Conservation (phyloP, 306 rosid species). For the Arachis stenosperma region DNA sequence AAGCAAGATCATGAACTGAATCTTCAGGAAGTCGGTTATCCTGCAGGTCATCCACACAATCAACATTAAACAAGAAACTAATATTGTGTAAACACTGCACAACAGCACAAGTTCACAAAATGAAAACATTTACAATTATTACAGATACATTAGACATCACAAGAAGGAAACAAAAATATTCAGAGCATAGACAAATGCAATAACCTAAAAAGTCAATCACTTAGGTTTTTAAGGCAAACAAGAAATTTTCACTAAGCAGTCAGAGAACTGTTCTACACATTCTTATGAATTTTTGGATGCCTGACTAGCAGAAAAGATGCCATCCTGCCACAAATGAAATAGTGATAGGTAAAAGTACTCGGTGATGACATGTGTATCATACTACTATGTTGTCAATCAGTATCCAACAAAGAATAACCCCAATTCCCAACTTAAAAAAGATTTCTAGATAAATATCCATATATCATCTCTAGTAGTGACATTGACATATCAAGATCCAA, state of each 20-base stretch:
- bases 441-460: neutral
- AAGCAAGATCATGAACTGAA: conserved; percentile 80
- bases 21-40: conserved; percentile 89
- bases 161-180: neutral
- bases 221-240: neutral
- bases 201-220: neutral
- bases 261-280: neutral
- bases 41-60: conserved; percentile 59
- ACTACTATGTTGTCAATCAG: neutral
- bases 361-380: neutral
- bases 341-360: neutral
- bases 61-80: conserved; percentile 24
- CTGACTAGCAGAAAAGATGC: neutral
- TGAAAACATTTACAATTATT: conserved; percentile 2
- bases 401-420: neutral
- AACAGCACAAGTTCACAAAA: conserved; percentile 7
- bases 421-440: neutral
- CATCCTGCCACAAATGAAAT: neutral
- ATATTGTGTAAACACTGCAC: conserved; percentile 25
- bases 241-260: neutral
- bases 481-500: neutral
- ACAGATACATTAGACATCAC: conserved; percentile 25
- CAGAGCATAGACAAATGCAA: conserved; percentile 14
- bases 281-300: neutral
- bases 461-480: neutral